phyloP scores from a whole-genome alignment of 345 rosid genomes.

The Streptanthus diversifolius region DNA sequence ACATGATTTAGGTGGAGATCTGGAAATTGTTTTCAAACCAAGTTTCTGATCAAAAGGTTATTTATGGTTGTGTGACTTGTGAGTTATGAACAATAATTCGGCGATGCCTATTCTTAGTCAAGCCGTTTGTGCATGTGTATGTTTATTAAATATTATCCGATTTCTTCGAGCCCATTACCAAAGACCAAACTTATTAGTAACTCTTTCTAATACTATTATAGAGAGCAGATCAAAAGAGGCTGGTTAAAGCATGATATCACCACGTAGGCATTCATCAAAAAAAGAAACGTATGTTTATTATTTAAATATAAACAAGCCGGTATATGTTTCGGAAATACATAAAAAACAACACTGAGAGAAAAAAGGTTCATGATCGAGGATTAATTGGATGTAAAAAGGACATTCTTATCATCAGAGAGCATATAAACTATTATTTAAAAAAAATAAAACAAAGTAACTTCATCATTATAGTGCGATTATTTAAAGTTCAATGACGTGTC shows the following conservation, averaged over 20 bases:
- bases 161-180: slow-evolving; percentile 37
- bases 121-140: slow-evolving; percentile 21
- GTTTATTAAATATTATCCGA: slow-evolving; percentile 12
- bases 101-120: slow-evolving; percentile 33
- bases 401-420: neutral
- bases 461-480: neutral
- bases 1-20: neutral
- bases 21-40: neutral
- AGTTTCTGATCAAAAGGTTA: neutral
- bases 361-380: neutral
- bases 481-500: slow-evolving; percentile 6
- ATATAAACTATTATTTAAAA: neutral
- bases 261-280: neutral
- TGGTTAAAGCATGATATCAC: slow-evolving; percentile 30
- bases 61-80: slow-evolving; percentile 4
- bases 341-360: neutral
- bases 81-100: slow-evolving; percentile 20
- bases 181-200: slow-evolving; percentile 9
- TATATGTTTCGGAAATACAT: neutral
- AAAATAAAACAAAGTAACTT: neutral
- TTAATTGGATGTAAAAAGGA: slow-evolving; percentile 13
- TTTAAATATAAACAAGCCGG: neutral
- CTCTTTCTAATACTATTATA: neutral
- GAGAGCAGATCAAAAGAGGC: slow-evolving; percentile 11
- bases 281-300: neutral